These are phyloP conservation scores for Talaromyces sp. DNA, from an alignment of 2,329 filamentous ascomycete species.

Conservation along the genomic window DNA sequence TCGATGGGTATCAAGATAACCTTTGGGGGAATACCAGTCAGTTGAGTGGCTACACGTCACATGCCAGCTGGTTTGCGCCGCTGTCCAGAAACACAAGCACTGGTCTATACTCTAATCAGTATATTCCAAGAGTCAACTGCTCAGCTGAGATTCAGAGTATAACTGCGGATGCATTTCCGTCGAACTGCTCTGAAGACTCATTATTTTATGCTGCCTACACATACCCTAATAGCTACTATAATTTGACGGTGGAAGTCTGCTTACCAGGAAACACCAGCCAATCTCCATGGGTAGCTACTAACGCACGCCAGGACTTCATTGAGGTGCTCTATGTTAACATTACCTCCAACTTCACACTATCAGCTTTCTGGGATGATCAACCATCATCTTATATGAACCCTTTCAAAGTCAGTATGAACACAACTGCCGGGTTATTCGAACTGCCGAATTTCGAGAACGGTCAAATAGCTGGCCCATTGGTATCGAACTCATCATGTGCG, in stretches of 20 bases:
- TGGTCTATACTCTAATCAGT: conserved; percentile 30
- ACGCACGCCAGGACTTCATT: conserved; percentile 31
- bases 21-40: conserved; percentile 10
- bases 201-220: conserved; percentile 27
- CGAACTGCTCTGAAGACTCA: conserved; percentile 23
- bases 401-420: conserved; percentile 29
- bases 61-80: conserved; percentile 21
- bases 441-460: conserved; percentile 33
- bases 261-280: conserved; percentile 28
- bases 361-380: not conserved
- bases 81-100: conserved; percentile 27
- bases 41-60: not conserved
- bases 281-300: conserved; percentile 30
- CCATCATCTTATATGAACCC: not conserved
- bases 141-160: conserved; percentile 25
- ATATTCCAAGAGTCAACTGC: conserved; percentile 32
- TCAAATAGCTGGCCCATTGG: conserved; percentile 22
- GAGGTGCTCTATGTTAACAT: conserved; percentile 33
- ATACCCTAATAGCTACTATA: not conserved
- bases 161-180: conserved; percentile 23
- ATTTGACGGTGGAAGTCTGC: conserved; percentile 25
- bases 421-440: conserved; percentile 36
- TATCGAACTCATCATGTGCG: not conserved
- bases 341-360: not conserved
- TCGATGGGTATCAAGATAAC: conserved; percentile 1